phyloP scores from a whole-genome alignment of 495 filamentous ascomycete species.

The Aspergillus taichungensis region DNA sequence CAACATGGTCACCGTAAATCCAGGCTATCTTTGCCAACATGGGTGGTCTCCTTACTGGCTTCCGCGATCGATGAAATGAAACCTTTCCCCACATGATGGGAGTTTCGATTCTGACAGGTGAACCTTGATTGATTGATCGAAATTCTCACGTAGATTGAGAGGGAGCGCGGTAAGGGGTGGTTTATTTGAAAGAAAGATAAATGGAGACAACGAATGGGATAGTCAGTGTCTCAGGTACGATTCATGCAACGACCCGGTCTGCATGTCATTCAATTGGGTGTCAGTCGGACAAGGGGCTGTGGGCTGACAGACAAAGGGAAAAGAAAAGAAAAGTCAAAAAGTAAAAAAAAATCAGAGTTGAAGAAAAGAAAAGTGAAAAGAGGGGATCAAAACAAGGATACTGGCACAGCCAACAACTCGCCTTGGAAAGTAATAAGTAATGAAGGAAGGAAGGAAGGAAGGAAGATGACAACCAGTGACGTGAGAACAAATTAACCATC shows the following conservation, averaged over 20 bases:
- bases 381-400: slow-evolving; percentile 2
- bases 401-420: slow-evolving; percentile 6
- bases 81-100: slow-evolving; percentile 39
- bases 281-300: slow-evolving; percentile 3
- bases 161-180: neutral
- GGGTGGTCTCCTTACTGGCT: slow-evolving; percentile 36
- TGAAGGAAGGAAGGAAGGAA: neutral
- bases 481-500: neutral
- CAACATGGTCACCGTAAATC: slow-evolving; percentile 12
- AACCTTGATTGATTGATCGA: too few species aligned
- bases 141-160: neutral
- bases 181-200: neutral
- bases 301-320: neutral
- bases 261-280: slow-evolving; percentile 6
- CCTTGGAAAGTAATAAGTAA: neutral
- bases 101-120: neutral
- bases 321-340: slow-evolving; percentile 1
- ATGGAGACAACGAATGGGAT: slow-evolving; percentile 3
- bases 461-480: neutral
- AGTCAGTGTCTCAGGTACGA: neutral
- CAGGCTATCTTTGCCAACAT: slow-evolving; percentile 34
- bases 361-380: slow-evolving; percentile 1
- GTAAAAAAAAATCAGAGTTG: neutral
- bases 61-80: slow-evolving; percentile 32
- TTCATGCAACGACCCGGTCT: slow-evolving; percentile 11